Evolutionary conservation across 257 asterid genomes (phyloP).

Genomic region (Eustoma russellianum): DNA sequence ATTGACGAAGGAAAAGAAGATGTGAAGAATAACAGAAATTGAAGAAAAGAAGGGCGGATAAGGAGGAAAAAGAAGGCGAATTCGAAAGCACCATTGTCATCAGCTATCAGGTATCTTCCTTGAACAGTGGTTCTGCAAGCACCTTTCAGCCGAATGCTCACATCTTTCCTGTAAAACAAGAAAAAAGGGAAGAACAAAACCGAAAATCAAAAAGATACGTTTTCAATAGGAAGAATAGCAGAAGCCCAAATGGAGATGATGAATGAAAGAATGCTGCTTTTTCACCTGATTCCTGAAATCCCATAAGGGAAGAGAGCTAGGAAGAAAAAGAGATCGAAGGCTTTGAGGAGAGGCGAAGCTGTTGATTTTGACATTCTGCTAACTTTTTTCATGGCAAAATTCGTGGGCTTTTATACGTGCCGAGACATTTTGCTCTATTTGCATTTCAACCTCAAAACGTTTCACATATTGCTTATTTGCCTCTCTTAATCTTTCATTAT

Average conservation of each 20-base stretch:
- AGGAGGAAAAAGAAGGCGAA: neutral
- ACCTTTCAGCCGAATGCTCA: conserved; percentile 32
- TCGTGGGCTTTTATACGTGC: too few species aligned
- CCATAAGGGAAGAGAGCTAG: conserved; percentile 25
- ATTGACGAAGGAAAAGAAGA: too few species aligned
- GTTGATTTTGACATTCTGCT: conserved; percentile 1
- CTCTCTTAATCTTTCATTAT: too few species aligned
- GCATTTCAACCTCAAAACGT: too few species aligned
- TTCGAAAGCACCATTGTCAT: conserved; percentile 58
- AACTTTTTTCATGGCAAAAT: too few species aligned
- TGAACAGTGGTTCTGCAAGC: conserved; percentile 75
- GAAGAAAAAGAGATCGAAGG: neutral
- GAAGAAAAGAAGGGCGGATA: neutral
- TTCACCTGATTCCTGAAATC: conserved; percentile 50
- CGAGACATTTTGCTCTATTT: too few species aligned
- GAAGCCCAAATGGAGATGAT: neutral
- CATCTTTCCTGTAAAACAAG: conserved; percentile 47
- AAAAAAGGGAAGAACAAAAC: neutral
- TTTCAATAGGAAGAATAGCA: too few species aligned
- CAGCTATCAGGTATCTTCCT: conserved; percentile 71
- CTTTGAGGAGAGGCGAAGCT: neutral
- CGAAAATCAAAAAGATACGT: neutral
- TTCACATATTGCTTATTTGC: too few species aligned
- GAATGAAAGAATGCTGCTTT: neutral
- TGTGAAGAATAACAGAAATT: too few species aligned